Conservation (phyloP, 208 protist genomes). For the Acanthamoeba sp. region DNA sequence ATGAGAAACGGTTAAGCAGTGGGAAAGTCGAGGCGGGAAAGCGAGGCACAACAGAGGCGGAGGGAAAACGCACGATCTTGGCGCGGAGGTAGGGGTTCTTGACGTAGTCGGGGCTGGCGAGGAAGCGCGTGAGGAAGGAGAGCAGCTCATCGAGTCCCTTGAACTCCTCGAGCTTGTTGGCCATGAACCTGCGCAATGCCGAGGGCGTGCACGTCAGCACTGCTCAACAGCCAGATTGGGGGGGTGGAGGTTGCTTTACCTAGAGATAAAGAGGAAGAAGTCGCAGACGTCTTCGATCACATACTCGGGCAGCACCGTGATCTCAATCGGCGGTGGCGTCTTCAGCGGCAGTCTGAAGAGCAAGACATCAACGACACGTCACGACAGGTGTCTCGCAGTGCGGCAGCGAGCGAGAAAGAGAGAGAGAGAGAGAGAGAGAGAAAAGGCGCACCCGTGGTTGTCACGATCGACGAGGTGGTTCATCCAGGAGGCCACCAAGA, state of each 20-base stretch:
- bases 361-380: neutral
- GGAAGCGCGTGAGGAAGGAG: constrained; percentile 77
- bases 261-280: constrained; percentile 77
- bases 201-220: neutral
- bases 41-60: neutral
- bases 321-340: constrained; percentile 45
- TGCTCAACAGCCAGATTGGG: too few relatives aligned
- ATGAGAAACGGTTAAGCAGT: too few relatives aligned
- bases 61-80: constrained; percentile 76
- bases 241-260: neutral
- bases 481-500: constrained; percentile 77
- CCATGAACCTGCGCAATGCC: neutral
- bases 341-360: constrained; percentile 57
- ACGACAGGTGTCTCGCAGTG: too few relatives aligned
- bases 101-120: constrained; percentile 77
- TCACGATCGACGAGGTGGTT: constrained; percentile 76
- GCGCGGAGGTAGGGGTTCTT: constrained; percentile 84
- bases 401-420: neutral
- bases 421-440: neutral
- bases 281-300: constrained; percentile 81
- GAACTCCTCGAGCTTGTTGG: constrained; percentile 70
- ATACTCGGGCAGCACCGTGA: constrained; percentile 80
- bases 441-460: constrained; percentile 32
- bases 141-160: constrained; percentile 74
- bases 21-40: neutral